phyloP scores from a whole-genome alignment of 257 asterid species.

The Osmanthus fragrans region DNA sequence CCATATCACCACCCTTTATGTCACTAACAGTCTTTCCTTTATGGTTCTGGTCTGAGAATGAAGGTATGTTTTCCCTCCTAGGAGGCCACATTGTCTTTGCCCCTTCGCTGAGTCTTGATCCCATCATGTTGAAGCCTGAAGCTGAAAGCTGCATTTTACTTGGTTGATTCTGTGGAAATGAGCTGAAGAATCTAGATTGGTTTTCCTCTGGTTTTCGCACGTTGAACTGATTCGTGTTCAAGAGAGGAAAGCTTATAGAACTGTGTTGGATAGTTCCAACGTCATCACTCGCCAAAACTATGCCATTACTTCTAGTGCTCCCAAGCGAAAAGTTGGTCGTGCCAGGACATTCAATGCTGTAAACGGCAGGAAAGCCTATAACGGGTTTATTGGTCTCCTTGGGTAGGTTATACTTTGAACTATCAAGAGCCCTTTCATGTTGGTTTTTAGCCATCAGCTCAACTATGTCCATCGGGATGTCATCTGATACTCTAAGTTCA shows the following conservation, averaged over 20 bases:
- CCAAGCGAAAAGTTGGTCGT: conserved; percentile 28
- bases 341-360: conserved; percentile 27
- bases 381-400: conserved; percentile 24
- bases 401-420: conserved; percentile 24
- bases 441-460: conserved; percentile 69
- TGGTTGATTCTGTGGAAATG: conserved; percentile 39
- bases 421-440: conserved; percentile 57
- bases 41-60: conserved; percentile 30
- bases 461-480: conserved; percentile 81
- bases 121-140: conserved; percentile 35
- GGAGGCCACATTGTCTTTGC: conserved; percentile 40
- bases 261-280: conserved; percentile 22
- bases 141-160: conserved; percentile 36
- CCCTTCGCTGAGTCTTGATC: conserved; percentile 26
- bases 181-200: conserved; percentile 37
- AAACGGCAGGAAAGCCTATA: conserved; percentile 26
- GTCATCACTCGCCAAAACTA: conserved; percentile 22
- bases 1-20: conserved; percentile 29
- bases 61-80: conserved; percentile 23
- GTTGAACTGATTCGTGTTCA: conserved; percentile 27
- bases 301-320: conserved; percentile 27
- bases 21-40: conserved; percentile 35
- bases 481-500: conserved; percentile 52
- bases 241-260: conserved; percentile 26
- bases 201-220: conserved; percentile 24